Evolutionary conservation across 805 yeast species (phyloP), one percentile per base, ranked within the genome.

Genomic region (Lipomyces sp.): DNA sequence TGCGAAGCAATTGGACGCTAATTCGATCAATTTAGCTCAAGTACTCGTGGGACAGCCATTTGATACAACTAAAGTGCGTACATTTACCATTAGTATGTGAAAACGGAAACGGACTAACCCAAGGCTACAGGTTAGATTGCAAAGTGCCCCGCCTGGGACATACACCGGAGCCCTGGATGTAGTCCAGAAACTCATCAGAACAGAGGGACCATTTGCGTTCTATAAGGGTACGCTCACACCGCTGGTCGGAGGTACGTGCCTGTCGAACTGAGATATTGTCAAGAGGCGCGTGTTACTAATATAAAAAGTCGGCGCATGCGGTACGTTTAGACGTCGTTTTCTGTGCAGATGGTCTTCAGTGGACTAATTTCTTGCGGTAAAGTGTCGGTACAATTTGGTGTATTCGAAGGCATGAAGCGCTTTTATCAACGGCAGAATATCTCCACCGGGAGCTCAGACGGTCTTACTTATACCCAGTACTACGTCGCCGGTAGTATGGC

Each of bases 221-320:
- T 95, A 95, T 77, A 88, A 96, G 78, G 99, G 99, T 45, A 92
- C 97, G 0, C 74, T 92, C 72, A 93, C 98, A 0, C 99, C 99
- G 29, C 82, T 95, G 72, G 77, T 94, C 45, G 99, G 99, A 11
- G 91, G 73, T 70, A 53, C 3, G 72, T 57, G 24, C 6, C 7
- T 34, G 34, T 24, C 29, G n/a, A 18, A 7, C n/a, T 24, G n/a
- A 33, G 39, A 11, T 4, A 24, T 56, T 7, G 5, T 80, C 24
- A 24, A 24, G 24, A 24, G 24, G 11, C 5, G 76, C 76, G 60
- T 82, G 80, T 4, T n/a, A 42, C 48, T 5, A 42, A n/a, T 15
- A 15, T 10, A 42, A 18, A 24, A 24, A 69, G 82, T 94, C n/a
- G 99, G 99, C 60, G 97, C 97, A 0, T 93, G 98, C 82, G 98